These are phyloP conservation scores for Arabidopsis thaliana DNA, from an alignment of 345 rosid species.

Conservation along the genomic window TAIR10.1 NC_003074.8:5203501-5204000, in stretches of 20 bases:
- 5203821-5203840: conserved; percentile 1
- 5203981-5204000: conserved; percentile 89
- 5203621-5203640: conserved; percentile 22
- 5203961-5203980: conserved; percentile 72
- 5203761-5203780: conserved; percentile 95
- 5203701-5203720: conserved; percentile 70
- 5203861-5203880: conserved; percentile 90
- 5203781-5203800: background rate
- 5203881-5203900: conserved; percentile 88
- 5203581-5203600: conserved; percentile 7
- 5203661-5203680: conserved; percentile 12
- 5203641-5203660: conserved; percentile 23
- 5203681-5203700: conserved; percentile 20
- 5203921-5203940: conserved; percentile 63
- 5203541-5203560: conserved; percentile 25
- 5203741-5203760: conserved; percentile 73
- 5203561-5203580: conserved; percentile 3
- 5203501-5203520: background rate
- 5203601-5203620: conserved; percentile 18
- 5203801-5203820: conserved; percentile 17
- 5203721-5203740: conserved; percentile 72
- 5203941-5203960: conserved; percentile 79
- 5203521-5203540: background rate
- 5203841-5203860: conserved; percentile 36
- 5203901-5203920: conserved; percentile 83